phyloP scores from a whole-genome alignment of 163 green algal species.

The Scenedesmus sp. region DNA sequence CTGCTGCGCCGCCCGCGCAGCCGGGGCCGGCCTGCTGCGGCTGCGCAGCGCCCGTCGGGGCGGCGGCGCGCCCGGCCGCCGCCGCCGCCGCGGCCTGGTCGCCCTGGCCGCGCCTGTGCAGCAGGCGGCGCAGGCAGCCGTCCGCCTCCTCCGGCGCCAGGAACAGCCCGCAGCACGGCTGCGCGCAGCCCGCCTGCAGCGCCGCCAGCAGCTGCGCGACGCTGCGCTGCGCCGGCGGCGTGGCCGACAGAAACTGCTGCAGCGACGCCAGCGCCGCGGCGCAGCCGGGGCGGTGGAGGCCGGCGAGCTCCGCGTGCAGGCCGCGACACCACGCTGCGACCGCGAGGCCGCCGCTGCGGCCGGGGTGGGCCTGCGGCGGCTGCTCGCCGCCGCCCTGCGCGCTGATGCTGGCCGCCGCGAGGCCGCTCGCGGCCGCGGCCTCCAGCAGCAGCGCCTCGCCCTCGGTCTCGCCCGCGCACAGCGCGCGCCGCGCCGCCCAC shows the following conservation, averaged over 20 bases:
- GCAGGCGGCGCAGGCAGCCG: neutral
- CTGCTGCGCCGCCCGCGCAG: too few species aligned
- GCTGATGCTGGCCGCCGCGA: neutral
- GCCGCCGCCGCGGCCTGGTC: neutral
- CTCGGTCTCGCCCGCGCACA: neutral
- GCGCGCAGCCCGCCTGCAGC: neutral
- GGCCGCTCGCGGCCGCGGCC: neutral
- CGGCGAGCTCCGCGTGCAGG: neutral
- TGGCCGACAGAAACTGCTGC: neutral
- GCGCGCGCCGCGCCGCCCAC: neutral
- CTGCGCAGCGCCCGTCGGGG: neutral
- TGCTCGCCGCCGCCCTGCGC: neutral
- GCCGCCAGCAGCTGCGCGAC: neutral
- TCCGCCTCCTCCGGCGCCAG: neutral
- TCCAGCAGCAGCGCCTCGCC: neutral
- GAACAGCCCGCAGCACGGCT: slow-evolving; percentile 12
- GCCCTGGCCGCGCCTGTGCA: neutral
- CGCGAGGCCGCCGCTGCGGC: neutral
- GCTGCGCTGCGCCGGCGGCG: neutral
- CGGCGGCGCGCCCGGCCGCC: neutral
- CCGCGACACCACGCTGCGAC: neutral
- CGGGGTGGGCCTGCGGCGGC: neutral
- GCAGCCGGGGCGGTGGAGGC: neutral
- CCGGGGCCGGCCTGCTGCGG: neutral
- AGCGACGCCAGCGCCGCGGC: neutral